A percentile compares a stretch with the other conserved stretches of the same genome.
Conservation (phyloP, 1,284 basidiomycete species). For the Cutaneotrichosporon mucoides region DNA sequence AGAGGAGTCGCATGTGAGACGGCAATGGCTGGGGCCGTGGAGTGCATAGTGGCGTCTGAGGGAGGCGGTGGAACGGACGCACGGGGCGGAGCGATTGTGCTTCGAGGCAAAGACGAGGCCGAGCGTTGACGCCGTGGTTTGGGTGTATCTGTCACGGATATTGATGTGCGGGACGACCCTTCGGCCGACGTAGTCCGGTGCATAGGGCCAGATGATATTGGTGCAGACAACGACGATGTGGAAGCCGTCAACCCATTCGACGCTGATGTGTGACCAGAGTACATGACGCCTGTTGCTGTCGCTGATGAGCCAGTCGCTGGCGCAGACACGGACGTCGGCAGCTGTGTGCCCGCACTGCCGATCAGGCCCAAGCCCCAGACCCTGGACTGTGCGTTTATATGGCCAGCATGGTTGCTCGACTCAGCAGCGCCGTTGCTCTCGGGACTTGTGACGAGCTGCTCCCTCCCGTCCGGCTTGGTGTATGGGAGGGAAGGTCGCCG, state of each 20-base stretch:
- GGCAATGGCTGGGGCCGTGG: background rate
- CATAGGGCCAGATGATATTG: background rate
- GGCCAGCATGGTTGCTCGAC: background rate
- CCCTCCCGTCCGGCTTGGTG: too few species aligned
- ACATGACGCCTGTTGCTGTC: background rate
- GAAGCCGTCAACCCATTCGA: background rate
- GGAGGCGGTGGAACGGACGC: slow-evolving; percentile 1
- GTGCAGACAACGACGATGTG: too few species aligned
- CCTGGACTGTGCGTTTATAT: background rate
- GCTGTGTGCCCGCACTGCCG: background rate
- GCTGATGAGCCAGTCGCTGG: background rate
- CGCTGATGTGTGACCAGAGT: background rate
- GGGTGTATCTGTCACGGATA: background rate
- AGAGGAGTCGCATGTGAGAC: background rate
- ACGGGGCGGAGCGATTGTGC: background rate
- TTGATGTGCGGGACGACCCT: background rate
- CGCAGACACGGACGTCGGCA: background rate
- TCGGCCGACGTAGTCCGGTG: background rate
- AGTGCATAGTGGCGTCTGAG: background rate
- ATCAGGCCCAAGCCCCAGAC: background rate
- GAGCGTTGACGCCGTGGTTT: slow-evolving; percentile 10
- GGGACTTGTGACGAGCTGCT: too few species aligned
- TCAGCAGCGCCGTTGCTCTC: background rate
- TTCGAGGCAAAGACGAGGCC: slow-evolving; percentile 7
- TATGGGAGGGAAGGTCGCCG: too few species aligned